These are phyloP conservation scores for Pythium rhizo-oryzae DNA, from an alignment of 352 stramenopile species.

Conservation along the genomic window DNA sequence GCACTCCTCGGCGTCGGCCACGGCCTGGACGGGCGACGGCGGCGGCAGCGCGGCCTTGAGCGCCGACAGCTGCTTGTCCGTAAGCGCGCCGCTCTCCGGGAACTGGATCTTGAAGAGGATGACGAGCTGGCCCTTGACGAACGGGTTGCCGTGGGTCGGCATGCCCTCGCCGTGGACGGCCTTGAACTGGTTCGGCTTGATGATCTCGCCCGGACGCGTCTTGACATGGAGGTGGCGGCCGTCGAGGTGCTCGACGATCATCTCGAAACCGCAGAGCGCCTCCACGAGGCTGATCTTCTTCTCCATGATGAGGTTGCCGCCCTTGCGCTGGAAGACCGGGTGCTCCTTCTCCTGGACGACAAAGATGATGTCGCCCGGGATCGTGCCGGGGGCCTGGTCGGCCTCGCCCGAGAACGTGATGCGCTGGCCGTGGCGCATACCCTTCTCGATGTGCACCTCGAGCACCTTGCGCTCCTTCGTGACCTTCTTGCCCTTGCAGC, in stretches of 20 bases:
- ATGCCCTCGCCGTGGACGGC: slow-evolving; percentile 97
- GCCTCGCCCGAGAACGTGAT: slow-evolving; percentile 97
- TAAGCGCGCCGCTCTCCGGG: slow-evolving; percentile 88
- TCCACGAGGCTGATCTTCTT: slow-evolving; percentile 96
- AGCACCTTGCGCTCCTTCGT: slow-evolving; percentile 98
- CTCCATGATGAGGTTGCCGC: slow-evolving; percentile 96
- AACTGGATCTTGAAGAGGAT: slow-evolving; percentile 98
- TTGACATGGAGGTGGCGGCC: slow-evolving; percentile 93
- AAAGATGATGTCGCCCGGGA: slow-evolving; percentile 96
- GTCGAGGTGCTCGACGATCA: slow-evolving; percentile 94
- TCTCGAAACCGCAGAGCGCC: slow-evolving; percentile 90
- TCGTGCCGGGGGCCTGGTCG: slow-evolving; percentile 94
- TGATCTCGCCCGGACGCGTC: slow-evolving; percentile 92
- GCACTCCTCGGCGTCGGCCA: slow-evolving; percentile 72
- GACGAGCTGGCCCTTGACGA: slow-evolving; percentile 98
- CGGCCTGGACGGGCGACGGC: slow-evolving; percentile 47
- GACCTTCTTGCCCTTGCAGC: slow-evolving; percentile 94
- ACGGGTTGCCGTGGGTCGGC: slow-evolving; percentile 98
- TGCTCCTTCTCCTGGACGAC: slow-evolving; percentile 98
- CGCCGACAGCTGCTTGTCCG: slow-evolving; percentile 82
- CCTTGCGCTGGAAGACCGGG: slow-evolving; percentile 95
- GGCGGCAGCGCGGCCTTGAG: slow-evolving; percentile 64
- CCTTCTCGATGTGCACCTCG: slow-evolving; percentile 98
- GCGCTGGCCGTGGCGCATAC: slow-evolving; percentile 97
- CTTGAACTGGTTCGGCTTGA: slow-evolving; percentile 94